Evolutionary conservation across 768 basidiomycete species (phyloP).

Genomic region (button mushroom (Agaricus bisporus)): DNA sequence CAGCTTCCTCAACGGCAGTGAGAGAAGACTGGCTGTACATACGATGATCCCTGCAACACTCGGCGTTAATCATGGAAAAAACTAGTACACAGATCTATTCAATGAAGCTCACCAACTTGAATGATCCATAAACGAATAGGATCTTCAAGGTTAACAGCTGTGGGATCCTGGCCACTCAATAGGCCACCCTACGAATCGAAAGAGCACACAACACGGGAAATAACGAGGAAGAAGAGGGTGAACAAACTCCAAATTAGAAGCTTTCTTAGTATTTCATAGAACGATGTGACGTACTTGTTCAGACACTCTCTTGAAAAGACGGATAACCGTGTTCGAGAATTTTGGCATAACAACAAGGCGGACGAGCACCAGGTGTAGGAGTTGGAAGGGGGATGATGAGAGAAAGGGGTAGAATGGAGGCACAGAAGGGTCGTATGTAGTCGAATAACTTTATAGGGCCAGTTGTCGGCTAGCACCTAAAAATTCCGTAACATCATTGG

Average conservation of each 20-base stretch:
- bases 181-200: slow-evolving; percentile 54
- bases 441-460: neutral
- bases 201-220: neutral
- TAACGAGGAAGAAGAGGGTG: neutral
- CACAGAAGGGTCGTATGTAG: too few relatives aligned
- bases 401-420: neutral
- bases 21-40: slow-evolving; percentile 68
- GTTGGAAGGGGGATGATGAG: neutral
- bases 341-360: slow-evolving; percentile 25
- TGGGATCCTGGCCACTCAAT: slow-evolving; percentile 69
- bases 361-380: neutral
- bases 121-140: slow-evolving; percentile 76
- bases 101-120: slow-evolving; percentile 50
- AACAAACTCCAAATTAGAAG: neutral
- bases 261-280: neutral
- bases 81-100: too few relatives aligned
- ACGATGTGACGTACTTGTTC: slow-evolving; percentile 30
- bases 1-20: slow-evolving; percentile 63
- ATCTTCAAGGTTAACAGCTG: slow-evolving; percentile 54
- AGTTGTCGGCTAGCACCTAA: neutral
- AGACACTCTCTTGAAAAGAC: slow-evolving; percentile 31
- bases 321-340: slow-evolving; percentile 30
- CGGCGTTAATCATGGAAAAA: neutral
- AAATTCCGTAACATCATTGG: too few relatives aligned
- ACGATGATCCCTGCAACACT: slow-evolving; percentile 68